Conservation (phyloP, 495 filamentous ascomycete species). For the Aspergillus carlsbadensis region DNA sequence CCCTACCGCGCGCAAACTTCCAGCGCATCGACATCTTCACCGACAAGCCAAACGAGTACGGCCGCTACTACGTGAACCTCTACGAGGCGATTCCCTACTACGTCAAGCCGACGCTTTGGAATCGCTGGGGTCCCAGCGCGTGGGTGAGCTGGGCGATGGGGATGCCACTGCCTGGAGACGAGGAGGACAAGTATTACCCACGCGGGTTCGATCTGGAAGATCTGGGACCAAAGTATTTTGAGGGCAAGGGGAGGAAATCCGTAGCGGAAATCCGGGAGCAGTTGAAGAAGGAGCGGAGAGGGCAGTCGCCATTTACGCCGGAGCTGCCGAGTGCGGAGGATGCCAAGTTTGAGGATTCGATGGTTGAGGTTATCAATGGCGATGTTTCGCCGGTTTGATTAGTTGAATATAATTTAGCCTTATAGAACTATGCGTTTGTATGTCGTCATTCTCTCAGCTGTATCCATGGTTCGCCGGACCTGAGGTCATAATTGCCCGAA, state of each 20-base stretch:
- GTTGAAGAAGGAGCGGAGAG: constrained; percentile 27
- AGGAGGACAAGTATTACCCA: constrained; percentile 55
- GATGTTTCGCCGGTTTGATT: not conserved
- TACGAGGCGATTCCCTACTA: constrained; percentile 57
- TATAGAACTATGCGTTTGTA: not conserved
- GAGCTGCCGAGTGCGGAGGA: not conserved
- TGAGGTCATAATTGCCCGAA: not conserved
- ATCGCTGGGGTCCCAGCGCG: constrained; percentile 54
- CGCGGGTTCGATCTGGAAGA: constrained; percentile 58
- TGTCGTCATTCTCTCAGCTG: not conserved
- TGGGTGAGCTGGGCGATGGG: constrained; percentile 52
- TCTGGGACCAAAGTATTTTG: constrained; percentile 56
- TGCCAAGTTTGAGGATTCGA: not conserved
- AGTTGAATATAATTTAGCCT: not conserved
- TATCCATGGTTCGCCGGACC: constrained; percentile 4
- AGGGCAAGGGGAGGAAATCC: constrained; percentile 54
- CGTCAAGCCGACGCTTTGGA: constrained; percentile 55
- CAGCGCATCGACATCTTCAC: constrained; percentile 43
- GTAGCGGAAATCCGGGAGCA: constrained; percentile 36
- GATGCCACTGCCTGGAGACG: constrained; percentile 57
- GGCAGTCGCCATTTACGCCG: constrained; percentile 6
- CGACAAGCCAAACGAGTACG: constrained; percentile 47
- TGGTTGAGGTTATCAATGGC: not conserved
- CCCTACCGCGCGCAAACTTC: constrained; percentile 52
- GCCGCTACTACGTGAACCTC: constrained; percentile 46